A percentile compares a stretch with the other conserved stretches of the same genome.
Evolutionary conservation across 2,329 filamentous ascomycete species (phyloP).

Genomic region (Aspergillus sp.): DNA sequence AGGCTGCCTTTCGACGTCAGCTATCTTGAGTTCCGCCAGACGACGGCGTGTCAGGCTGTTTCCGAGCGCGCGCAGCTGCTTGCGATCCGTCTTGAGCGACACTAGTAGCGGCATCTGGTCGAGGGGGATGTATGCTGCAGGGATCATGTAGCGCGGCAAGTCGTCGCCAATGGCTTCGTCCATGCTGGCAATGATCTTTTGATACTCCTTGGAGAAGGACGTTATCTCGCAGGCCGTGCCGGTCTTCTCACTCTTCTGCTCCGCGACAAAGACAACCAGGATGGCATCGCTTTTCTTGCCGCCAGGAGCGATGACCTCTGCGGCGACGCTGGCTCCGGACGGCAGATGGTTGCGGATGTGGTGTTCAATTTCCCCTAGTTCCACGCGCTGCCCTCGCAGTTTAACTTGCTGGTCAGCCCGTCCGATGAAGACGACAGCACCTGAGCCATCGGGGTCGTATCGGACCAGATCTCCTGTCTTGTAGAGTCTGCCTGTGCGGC

Average conservation of each 20-base stretch:
- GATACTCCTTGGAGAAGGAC: slow-evolving; percentile 3
- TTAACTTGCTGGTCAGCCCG: slow-evolving; percentile 37
- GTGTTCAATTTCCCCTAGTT: slow-evolving; percentile 35
- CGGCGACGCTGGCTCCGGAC: slow-evolving; percentile 43
- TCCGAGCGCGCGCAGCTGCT: slow-evolving; percentile 24
- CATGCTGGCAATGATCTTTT: slow-evolving; percentile 33
- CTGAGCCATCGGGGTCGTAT: slow-evolving; percentile 25
- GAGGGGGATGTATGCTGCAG: slow-evolving; percentile 39
- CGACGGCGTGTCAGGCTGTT: not conserved
- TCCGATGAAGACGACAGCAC: slow-evolving; percentile 30
- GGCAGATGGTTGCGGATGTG: slow-evolving; percentile 35
- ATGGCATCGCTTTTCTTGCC: slow-evolving; percentile 39
- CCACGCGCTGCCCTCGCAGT: slow-evolving; percentile 35
- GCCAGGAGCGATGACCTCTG: slow-evolving; percentile 31
- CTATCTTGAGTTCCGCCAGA: not conserved
- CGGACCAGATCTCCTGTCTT: slow-evolving; percentile 37
- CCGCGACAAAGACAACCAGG: slow-evolving; percentile 47
- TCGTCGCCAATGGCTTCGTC: slow-evolving; percentile 23
- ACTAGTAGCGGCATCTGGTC: slow-evolving; percentile 36
- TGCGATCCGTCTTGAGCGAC: slow-evolving; percentile 35
- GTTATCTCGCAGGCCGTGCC: slow-evolving; percentile 9
- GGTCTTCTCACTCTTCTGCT: slow-evolving; percentile 29
- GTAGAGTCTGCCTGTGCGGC: slow-evolving; percentile 22
- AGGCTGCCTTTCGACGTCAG: not conserved
- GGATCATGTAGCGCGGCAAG: slow-evolving; percentile 41